Percentiles rank a stretch among this genome's conserved stretches.
Evolutionary conservation across 768 basidiomycete genomes (phyloP).

Genomic region (Tremella fuciformis): DNA sequence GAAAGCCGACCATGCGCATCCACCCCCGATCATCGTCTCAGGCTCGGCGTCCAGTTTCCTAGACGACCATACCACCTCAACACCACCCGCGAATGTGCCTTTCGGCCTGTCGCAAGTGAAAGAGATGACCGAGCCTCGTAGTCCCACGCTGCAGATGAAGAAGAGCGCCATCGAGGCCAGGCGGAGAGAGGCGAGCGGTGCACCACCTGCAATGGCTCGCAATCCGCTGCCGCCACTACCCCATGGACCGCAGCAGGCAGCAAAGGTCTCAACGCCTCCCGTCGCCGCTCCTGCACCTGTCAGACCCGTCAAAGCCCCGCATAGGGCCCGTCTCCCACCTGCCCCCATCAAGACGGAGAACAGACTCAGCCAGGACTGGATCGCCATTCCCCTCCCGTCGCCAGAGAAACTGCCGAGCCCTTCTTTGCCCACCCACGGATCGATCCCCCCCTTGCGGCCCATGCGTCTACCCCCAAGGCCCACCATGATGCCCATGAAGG

Average conservation of each 20-base stretch:
- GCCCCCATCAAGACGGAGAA: slow-evolving; percentile 10
- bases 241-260: neutral
- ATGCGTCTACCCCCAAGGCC: slow-evolving; percentile 10
- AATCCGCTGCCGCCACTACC: slow-evolving; percentile 14
- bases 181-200: slow-evolving; percentile 1
- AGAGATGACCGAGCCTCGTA: neutral
- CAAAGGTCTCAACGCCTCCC: slow-evolving; percentile 23
- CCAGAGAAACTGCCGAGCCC: neutral
- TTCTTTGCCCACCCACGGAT: neutral
- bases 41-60: slow-evolving; percentile 14
- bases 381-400: slow-evolving; percentile 18
- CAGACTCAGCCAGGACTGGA: slow-evolving; percentile 41
- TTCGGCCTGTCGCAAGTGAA: slow-evolving; percentile 1
- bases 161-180: slow-evolving; percentile 8
- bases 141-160: slow-evolving; percentile 8
- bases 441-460: neutral
- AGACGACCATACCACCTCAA: slow-evolving; percentile 12
- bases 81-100: slow-evolving; percentile 1
- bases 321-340: slow-evolving; percentile 1
- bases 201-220: neutral
- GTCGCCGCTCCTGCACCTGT: slow-evolving; percentile 1
- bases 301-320: neutral
- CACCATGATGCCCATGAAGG: slow-evolving; percentile 37
- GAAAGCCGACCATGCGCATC: slow-evolving; percentile 12
- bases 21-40: slow-evolving; percentile 17